Evolutionary conservation across 331 rosid genomes (phyloP).

Genomic region (Malus hybrid): DNA sequence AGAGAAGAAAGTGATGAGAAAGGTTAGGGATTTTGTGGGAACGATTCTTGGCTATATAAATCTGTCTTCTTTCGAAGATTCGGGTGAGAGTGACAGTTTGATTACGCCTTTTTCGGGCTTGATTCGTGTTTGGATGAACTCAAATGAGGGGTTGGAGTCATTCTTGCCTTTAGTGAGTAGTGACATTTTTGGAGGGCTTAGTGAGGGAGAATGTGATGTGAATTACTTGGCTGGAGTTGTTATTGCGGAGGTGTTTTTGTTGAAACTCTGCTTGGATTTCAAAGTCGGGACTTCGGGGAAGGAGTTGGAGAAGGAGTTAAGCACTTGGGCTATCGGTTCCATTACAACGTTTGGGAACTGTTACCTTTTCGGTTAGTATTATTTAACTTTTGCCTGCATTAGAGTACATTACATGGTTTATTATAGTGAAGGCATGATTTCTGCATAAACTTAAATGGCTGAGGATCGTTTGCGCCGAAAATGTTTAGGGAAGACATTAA

Average conservation of each 20-base stretch:
- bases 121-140: constrained; percentile 43
- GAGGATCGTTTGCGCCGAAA: neutral
- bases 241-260: constrained; percentile 43
- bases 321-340: constrained; percentile 64
- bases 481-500: neutral
- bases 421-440: neutral
- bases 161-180: constrained; percentile 58
- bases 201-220: constrained; percentile 36
- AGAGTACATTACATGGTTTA: neutral
- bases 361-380: constrained; percentile 59
- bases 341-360: constrained; percentile 47
- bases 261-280: constrained; percentile 44
- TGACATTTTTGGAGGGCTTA: constrained; percentile 37
- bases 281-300: constrained; percentile 16
- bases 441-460: neutral
- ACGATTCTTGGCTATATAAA: constrained; percentile 46
- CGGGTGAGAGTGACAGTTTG: constrained; percentile 26
- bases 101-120: constrained; percentile 33
- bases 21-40: constrained; percentile 47
- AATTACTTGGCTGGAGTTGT: constrained; percentile 59
- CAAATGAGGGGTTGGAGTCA: constrained; percentile 32
- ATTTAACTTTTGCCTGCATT: neutral
- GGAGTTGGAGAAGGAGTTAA: constrained; percentile 47
- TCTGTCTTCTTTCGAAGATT: constrained; percentile 28
- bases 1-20: constrained; percentile 58